A percentile compares a stretch with the other conserved stretches of the same genome.
Evolutionary conservation across 2,329 filamentous ascomycete genomes (phyloP).

Genomic region (Fusarium tricinctum): DNA sequence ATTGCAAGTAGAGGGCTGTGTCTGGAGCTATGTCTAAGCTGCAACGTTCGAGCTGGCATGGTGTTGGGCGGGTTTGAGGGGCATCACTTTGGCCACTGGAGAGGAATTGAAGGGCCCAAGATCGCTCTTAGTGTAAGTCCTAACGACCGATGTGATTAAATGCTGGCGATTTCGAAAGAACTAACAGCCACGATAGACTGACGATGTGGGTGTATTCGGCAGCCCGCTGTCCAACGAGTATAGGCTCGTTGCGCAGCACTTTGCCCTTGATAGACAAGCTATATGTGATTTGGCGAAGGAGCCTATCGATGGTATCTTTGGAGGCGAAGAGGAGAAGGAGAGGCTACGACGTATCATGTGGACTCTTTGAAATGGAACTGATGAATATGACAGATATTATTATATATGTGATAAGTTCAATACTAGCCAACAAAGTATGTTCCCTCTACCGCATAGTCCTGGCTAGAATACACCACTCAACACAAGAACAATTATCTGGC

Average conservation of each 20-base stretch:
- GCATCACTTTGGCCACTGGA: conserved; percentile 86
- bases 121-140: conserved; percentile 77
- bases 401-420: not conserved
- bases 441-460: not conserved
- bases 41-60: conserved; percentile 84
- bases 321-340: conserved; percentile 71
- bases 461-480: not conserved
- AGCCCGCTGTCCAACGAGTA: conserved; percentile 85
- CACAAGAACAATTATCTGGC: not conserved
- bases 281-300: conserved; percentile 70
- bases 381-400: not conserved
- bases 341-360: conserved; percentile 68
- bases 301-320: conserved; percentile 76
- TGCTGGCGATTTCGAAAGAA: not conserved
- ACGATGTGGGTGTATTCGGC: conserved; percentile 86
- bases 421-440: not conserved
- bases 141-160: not conserved
- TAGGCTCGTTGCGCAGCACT: conserved; percentile 77
- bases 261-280: conserved; percentile 65
- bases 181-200: conserved; percentile 68
- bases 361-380: conserved; percentile 37
- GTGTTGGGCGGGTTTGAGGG: conserved; percentile 73
- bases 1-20: conserved; percentile 69
- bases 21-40: conserved; percentile 83
- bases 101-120: conserved; percentile 66